These are phyloP conservation scores for Clohesyomyces aquaticus DNA, from an alignment of 495 filamentous ascomycete species.

Conservation along the genomic window DNA sequence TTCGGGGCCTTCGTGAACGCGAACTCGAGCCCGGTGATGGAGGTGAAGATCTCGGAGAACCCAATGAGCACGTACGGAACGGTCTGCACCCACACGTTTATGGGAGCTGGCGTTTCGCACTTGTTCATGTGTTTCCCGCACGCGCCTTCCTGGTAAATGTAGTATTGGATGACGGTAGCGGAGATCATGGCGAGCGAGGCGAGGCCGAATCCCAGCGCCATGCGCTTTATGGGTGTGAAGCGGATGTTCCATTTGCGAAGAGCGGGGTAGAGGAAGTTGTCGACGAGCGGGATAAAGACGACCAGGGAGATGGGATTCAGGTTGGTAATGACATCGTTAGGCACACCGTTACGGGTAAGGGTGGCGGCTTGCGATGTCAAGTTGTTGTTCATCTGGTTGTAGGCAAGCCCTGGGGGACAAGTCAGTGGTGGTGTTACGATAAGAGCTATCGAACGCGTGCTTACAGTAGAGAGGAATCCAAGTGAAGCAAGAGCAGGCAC, in stretches of 20 bases:
- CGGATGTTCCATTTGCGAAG: slow-evolving; percentile 65
- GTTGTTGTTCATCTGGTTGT: slow-evolving; percentile 64
- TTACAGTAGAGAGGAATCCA: slow-evolving; percentile 68
- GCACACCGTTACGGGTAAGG: slow-evolving; percentile 71
- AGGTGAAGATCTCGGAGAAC: slow-evolving; percentile 75
- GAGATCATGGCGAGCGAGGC: slow-evolving; percentile 41
- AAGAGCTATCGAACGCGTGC: neutral
- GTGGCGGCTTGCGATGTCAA: slow-evolving; percentile 74
- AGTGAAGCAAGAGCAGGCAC: slow-evolving; percentile 69
- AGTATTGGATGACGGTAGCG: slow-evolving; percentile 37
- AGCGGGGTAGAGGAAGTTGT: slow-evolving; percentile 68
- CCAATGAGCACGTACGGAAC: slow-evolving; percentile 68
- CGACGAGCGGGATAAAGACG: slow-evolving; percentile 78
- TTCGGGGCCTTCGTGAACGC: slow-evolving; percentile 79
- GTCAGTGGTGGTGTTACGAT: slow-evolving; percentile 6
- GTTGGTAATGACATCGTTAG: slow-evolving; percentile 81
- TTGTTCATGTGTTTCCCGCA: slow-evolving; percentile 39
- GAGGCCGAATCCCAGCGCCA: slow-evolving; percentile 62
- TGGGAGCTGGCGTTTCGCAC: slow-evolving; percentile 49
- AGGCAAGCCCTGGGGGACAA: slow-evolving; percentile 45
- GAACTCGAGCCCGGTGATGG: slow-evolving; percentile 61
- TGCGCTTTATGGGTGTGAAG: slow-evolving; percentile 75
- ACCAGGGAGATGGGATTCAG: slow-evolving; percentile 76
- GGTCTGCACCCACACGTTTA: slow-evolving; percentile 57
- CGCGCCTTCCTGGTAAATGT: slow-evolving; percentile 38